Conservation (phyloP, 257 asterid species). For the Salvia rosmarinus region DNA sequence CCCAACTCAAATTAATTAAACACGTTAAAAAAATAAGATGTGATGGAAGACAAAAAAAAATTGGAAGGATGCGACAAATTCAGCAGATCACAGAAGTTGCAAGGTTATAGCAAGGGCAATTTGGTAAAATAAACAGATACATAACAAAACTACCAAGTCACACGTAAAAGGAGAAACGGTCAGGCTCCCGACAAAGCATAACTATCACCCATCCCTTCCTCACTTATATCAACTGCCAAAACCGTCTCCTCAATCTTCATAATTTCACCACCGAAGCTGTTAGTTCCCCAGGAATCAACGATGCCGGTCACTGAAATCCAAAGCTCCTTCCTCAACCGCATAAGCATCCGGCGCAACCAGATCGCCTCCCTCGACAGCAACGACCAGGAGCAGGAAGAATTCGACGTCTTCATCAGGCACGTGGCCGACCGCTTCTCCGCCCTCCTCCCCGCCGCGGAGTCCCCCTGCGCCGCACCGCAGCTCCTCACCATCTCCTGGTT, state of each 20-base stretch:
- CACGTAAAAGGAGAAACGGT: constrained; percentile 38
- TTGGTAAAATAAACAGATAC: background rate
- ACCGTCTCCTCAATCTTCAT: constrained; percentile 20
- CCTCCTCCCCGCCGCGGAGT: constrained; percentile 47
- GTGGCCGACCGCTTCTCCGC: constrained; percentile 71
- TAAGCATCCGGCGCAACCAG: constrained; percentile 92
- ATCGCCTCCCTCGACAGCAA: constrained; percentile 54
- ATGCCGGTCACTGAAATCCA: constrained; percentile 72
- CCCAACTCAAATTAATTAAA: too few relatives aligned
- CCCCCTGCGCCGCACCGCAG: constrained; percentile 41
- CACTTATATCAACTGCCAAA: constrained; percentile 41
- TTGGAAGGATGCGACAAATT: too few relatives aligned
- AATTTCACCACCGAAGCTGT: background rate
- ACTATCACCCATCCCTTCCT: constrained; percentile 27
- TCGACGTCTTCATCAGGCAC: constrained; percentile 71
- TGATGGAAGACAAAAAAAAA: too few relatives aligned
- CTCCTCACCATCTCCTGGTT: constrained; percentile 80
- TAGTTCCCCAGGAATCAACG: background rate
- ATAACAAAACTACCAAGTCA: background rate
- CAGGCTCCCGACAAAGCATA: constrained; percentile 37
- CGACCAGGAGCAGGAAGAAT: constrained; percentile 74
- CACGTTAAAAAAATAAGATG: too few relatives aligned
- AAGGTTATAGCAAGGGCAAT: background rate
- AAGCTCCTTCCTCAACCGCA: constrained; percentile 81
- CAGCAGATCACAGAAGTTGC: background rate